Percentiles rank a stretch among this genome's conserved stretches.
phyloP scores from a whole-genome alignment of 2,329 filamentous ascomycete genomes.

The Ceratocystis eucalypticola region DNA sequence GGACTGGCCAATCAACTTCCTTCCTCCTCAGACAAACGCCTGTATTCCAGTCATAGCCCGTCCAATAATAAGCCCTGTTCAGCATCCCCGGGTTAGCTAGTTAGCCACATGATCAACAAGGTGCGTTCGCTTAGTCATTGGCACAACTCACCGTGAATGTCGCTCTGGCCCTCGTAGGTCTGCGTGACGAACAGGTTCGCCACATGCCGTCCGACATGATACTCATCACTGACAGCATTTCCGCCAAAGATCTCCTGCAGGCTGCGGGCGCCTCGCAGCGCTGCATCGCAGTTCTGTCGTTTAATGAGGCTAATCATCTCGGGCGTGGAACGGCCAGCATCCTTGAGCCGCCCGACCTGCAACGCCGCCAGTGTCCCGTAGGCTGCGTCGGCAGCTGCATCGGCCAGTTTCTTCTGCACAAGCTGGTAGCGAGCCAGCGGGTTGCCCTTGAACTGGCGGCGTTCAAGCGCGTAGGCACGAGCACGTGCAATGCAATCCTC shows the following conservation, averaged over 20 bases:
- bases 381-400: slow-evolving; percentile 79
- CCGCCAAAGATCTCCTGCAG: slow-evolving; percentile 95
- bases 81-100: background rate
- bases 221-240: slow-evolving; percentile 97
- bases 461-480: slow-evolving; percentile 75
- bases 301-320: slow-evolving; percentile 98
- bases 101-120: background rate
- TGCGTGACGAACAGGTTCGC: slow-evolving; percentile 94
- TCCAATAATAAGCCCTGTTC: slow-evolving; percentile 52
- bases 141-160: slow-evolving; percentile 71
- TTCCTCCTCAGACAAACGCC: slow-evolving; percentile 50
- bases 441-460: slow-evolving; percentile 93
- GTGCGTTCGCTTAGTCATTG: background rate
- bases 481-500: slow-evolving; percentile 80
- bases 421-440: slow-evolving; percentile 93
- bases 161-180: slow-evolving; percentile 96
- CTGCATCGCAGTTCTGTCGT: slow-evolving; percentile 90
- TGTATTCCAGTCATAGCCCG: slow-evolving; percentile 62
- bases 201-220: slow-evolving; percentile 86
- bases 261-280: slow-evolving; percentile 61
- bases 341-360: slow-evolving; percentile 87
- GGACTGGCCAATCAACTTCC: no score
- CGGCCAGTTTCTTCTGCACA: slow-evolving; percentile 92
- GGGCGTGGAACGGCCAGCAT: slow-evolving; percentile 71
- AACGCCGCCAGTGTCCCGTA: slow-evolving; percentile 82